phyloP scores from a whole-genome alignment of 2,329 filamentous ascomycete genomes.

The Exophiala oligosperma region DNA sequence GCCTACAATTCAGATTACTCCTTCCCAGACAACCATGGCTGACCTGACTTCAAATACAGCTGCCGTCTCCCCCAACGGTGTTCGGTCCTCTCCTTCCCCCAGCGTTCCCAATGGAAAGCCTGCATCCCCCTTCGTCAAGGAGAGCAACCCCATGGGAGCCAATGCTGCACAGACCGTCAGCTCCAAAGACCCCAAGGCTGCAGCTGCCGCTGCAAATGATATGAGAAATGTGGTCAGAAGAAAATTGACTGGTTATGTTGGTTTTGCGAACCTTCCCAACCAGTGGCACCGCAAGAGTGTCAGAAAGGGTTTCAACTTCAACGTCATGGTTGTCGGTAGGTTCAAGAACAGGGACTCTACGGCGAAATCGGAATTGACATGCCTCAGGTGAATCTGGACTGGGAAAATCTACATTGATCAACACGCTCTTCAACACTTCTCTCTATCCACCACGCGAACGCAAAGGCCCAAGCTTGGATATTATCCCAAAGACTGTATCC shows the following conservation, averaged over 20 bases:
- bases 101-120: conserved; percentile 51
- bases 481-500: conserved; percentile 95
- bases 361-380: conserved; percentile 1
- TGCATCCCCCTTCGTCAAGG: conserved; percentile 57
- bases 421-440: conserved; percentile 99
- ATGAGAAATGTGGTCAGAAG: conserved; percentile 95
- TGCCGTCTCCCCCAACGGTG: conserved; percentile 33
- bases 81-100: conserved; percentile 39
- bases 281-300: conserved; percentile 99
- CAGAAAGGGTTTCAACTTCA: conserved; percentile 99
- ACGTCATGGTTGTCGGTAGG: conserved; percentile 99
- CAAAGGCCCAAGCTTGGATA: conserved; percentile 94
- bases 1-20: not conserved
- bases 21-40: conserved; percentile 15
- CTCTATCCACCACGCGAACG: conserved; percentile 98
- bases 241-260: conserved; percentile 97
- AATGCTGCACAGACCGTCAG: conserved; percentile 59
- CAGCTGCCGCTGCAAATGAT: conserved; percentile 60
- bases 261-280: conserved; percentile 97
- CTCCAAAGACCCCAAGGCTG: conserved; percentile 64
- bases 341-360: conserved; percentile 32
- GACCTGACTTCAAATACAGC: conserved; percentile 33
- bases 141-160: conserved; percentile 58
- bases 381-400: conserved; percentile 90
- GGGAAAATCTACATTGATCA: conserved; percentile 98